Conservation (phyloP, 108 stramenopile species). For the Seminavis robusta region DNA sequence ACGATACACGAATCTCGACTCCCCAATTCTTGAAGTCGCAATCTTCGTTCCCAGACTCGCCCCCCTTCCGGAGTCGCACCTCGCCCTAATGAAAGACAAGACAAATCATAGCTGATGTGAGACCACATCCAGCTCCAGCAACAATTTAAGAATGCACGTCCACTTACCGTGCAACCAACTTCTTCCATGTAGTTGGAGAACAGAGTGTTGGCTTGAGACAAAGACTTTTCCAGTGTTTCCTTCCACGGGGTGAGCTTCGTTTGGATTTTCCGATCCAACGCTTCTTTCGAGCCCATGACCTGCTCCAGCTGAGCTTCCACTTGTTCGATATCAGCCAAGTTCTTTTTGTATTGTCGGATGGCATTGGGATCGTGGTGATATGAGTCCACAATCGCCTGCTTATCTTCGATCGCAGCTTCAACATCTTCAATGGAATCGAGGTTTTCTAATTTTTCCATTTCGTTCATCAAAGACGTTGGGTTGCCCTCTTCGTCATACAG, state of each 20-base stretch:
- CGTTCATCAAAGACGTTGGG: conserved; percentile 20
- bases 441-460: conserved; percentile 14
- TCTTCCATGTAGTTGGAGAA: conserved; percentile 84
- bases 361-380: conserved; percentile 68
- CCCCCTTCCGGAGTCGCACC: conserved; percentile 56
- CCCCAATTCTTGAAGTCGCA: conserved; percentile 80
- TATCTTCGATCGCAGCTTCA: conserved; percentile 58
- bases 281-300: conserved; percentile 30
- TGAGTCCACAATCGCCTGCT: conserved; percentile 41
- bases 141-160: too few relatives aligned
- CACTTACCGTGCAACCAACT: conserved; percentile 75
- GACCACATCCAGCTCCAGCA: not conserved
- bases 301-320: conserved; percentile 47
- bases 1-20: conserved; percentile 85
- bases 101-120: not conserved
- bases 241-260: conserved; percentile 47
- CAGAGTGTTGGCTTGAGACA: conserved; percentile 42
- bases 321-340: conserved; percentile 54
- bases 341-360: conserved; percentile 55
- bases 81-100: conserved; percentile 38
- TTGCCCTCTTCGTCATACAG: conserved; percentile 42
- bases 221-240: conserved; percentile 37
- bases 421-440: conserved; percentile 35
- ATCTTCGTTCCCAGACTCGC: conserved; percentile 24
- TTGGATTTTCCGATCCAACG: conserved; percentile 42